Percentiles rank a stretch among this genome's conserved stretches.
phyloP scores from a whole-genome alignment of 306 rosid genomes.

The Cucumis hystrix region DNA sequence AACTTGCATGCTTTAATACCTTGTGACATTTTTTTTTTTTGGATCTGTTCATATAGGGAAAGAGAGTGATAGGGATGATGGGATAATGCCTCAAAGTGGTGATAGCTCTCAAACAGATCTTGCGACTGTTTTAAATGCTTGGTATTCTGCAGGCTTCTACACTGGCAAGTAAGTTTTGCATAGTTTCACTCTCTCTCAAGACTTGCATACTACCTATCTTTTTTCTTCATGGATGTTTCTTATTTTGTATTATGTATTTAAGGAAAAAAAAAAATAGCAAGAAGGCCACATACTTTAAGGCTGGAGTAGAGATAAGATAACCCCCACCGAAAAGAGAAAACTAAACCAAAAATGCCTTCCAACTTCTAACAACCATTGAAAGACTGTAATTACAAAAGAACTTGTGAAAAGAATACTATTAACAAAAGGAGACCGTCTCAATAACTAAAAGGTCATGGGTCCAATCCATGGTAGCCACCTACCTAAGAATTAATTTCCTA shows the following conservation, averaged over 20 bases:
- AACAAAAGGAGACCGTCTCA: no score
- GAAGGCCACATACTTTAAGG: no score
- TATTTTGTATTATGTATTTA: neutral
- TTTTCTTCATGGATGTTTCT: neutral
- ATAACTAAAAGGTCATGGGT: no score
- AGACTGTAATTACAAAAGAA: neutral
- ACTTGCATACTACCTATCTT: neutral
- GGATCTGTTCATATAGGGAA: constrained; percentile 20
- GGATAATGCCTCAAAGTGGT: constrained; percentile 16
- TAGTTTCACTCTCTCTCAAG: neutral
- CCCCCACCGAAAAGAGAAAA: no score
- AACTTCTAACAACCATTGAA: neutral
- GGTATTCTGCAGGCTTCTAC: constrained; percentile 88
- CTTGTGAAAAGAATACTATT: no score
- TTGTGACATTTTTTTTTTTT: neutral
- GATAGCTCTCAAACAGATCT: constrained; percentile 46
- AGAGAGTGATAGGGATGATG: constrained; percentile 14
- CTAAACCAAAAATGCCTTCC: neutral
- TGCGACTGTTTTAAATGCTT: constrained; percentile 54
- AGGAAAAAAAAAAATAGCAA: no score
- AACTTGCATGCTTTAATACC: neutral
- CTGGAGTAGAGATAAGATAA: no score
- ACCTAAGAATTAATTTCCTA: no score
- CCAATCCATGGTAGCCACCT: no score
- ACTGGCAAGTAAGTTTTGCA: constrained; percentile 51